Evolutionary conservation across 108 stramenopile genomes (phyloP).

Genomic region (Bacterosira constricta): DNA sequence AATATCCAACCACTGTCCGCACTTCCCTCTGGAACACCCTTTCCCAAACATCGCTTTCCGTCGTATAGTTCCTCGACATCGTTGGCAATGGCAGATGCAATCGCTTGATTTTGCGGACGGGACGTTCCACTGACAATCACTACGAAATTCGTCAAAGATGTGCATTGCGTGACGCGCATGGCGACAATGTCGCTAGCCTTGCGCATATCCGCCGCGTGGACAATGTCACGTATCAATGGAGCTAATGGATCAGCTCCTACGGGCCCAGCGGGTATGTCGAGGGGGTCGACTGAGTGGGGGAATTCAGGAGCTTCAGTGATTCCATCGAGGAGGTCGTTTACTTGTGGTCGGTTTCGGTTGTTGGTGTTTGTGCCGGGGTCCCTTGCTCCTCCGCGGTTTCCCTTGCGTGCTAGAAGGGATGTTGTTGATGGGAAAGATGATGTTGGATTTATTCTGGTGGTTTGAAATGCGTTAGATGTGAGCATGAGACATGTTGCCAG

Average conservation of each 20-base stretch:
- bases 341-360: conserved; percentile 33
- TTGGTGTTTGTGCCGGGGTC: conserved; percentile 15
- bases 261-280: conserved; percentile 35
- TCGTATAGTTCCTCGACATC: conserved; percentile 70
- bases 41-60: conserved; percentile 52
- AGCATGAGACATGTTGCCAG: background rate
- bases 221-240: conserved; percentile 50
- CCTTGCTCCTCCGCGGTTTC: conserved; percentile 21
- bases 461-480: conserved; percentile 2
- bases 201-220: conserved; percentile 82
- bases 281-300: conserved; percentile 38
- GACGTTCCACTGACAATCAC: conserved; percentile 83
- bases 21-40: conserved; percentile 83
- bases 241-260: conserved; percentile 32
- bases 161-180: conserved; percentile 69
- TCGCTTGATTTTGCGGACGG: conserved; percentile 94
- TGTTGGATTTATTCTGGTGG: background rate
- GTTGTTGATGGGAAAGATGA: background rate
- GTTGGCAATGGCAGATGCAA: conserved; percentile 78
- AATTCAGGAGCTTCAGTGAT: conserved; percentile 26
- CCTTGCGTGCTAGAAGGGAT: conserved; percentile 7
- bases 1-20: conserved; percentile 94
- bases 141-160: conserved; percentile 78
- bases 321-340: conserved; percentile 37
- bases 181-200: conserved; percentile 91